Evolutionary conservation across 2,329 filamentous ascomycete genomes (phyloP).

Genomic region (Arthrobotrys pseudoclavata): DNA sequence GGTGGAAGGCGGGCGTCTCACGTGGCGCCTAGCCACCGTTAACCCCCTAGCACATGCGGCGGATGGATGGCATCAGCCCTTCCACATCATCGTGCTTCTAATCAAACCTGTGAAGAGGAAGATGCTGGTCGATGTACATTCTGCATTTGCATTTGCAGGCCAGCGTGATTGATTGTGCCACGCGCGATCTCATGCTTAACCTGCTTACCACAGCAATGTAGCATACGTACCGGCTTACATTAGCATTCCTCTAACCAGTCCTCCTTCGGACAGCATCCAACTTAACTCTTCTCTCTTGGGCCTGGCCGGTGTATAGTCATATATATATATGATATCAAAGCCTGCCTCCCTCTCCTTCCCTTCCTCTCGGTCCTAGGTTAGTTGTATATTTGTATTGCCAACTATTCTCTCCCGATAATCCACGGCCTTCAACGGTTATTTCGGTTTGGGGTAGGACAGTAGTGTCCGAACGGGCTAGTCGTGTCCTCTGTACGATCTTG

Average conservation of each 20-base stretch:
- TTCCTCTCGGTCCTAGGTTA: background rate
- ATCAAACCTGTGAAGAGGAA: slow-evolving; percentile 7
- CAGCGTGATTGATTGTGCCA: slow-evolving; percentile 25
- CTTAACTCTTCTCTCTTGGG: slow-evolving; percentile 1
- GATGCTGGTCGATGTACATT: slow-evolving; percentile 15
- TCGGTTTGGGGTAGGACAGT: slow-evolving; percentile 10
- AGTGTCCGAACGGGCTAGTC: background rate
- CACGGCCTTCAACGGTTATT: slow-evolving; percentile 14
- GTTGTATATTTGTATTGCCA: background rate
- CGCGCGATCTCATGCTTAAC: slow-evolving; percentile 15
- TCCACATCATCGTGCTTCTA: slow-evolving; percentile 31
- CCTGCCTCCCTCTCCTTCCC: background rate
- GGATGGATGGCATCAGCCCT: slow-evolving; percentile 23
- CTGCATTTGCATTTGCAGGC: slow-evolving; percentile 6
- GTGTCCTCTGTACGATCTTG: slow-evolving; percentile 15
- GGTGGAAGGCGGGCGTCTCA: background rate
- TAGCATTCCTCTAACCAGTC: slow-evolving; percentile 17
- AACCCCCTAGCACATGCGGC: slow-evolving; percentile 15
- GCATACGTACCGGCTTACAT: slow-evolving; percentile 15
- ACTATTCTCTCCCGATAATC: slow-evolving; percentile 7
- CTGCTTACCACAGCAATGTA: slow-evolving; percentile 15
- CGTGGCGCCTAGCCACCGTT: slow-evolving; percentile 11
- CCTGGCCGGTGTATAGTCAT: background rate
- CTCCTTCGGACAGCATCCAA: slow-evolving; percentile 12
- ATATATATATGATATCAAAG: slow-evolving; percentile 2